These are phyloP conservation scores for Geoglossum cookeanum DNA, from an alignment of 2,329 filamentous ascomycete species.

Conservation along the genomic window DNA sequence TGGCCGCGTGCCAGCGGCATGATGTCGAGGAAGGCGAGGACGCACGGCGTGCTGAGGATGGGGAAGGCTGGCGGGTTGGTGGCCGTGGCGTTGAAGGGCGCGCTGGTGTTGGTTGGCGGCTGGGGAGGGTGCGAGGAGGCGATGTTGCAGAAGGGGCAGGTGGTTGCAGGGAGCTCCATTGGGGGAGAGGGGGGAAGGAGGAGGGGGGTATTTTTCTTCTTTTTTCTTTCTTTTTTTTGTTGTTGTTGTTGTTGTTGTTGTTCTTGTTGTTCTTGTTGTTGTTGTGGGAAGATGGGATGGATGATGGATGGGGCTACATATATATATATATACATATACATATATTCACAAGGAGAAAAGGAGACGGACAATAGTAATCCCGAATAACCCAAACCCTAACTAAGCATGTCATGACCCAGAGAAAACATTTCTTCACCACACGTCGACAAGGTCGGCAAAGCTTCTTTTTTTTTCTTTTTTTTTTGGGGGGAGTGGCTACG, in stretches of 20 bases:
- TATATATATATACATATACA: too few relatives aligned
- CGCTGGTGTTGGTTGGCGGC: conserved; percentile 6
- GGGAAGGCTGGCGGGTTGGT: conserved; percentile 28
- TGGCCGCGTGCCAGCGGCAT: conserved; percentile 72
- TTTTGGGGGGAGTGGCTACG: not conserved
- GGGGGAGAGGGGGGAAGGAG: not conserved
- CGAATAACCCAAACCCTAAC: too few relatives aligned
- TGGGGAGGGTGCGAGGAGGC: conserved; percentile 27
- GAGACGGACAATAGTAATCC: too few relatives aligned
- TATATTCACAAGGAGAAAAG: too few relatives aligned
- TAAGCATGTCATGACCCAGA: too few relatives aligned
- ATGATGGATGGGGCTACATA: too few relatives aligned
- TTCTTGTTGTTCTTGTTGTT: too few relatives aligned
- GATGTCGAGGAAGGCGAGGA: conserved; percentile 85
- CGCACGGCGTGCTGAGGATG: conserved; percentile 55
- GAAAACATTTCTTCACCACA: too few relatives aligned
- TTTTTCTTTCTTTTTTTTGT: not conserved
- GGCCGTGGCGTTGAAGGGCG: conserved; percentile 3
- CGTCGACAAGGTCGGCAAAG: not conserved
- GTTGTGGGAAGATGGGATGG: too few relatives aligned
- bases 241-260: too few relatives aligned
- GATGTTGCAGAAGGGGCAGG: conserved; percentile 40
- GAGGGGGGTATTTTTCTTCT: not conserved
- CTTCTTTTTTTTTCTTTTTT: not conserved
- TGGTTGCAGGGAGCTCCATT: conserved; percentile 3